phyloP scores from a whole-genome alignment of 1,284 basidiomycete species.

The Cutaneotrichosporon spelunceum region DNA sequence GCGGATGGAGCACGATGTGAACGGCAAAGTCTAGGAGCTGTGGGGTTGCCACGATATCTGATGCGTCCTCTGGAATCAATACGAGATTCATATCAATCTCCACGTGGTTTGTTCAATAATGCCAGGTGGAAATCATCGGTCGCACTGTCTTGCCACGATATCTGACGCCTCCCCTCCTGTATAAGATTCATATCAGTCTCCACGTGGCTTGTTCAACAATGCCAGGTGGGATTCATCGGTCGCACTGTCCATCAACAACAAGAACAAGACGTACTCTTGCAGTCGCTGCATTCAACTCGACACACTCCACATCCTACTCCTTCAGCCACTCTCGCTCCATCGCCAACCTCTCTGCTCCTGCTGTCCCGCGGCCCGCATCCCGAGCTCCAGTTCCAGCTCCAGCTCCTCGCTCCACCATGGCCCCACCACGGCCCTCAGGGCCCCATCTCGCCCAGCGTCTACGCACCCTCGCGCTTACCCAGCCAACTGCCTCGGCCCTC shows the following conservation, averaged over 20 bases:
- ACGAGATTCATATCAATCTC: background rate
- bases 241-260: background rate
- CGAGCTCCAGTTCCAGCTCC: no score
- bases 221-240: background rate
- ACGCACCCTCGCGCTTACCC: slow-evolving; percentile 34
- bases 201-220: background rate
- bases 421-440: slow-evolving; percentile 28
- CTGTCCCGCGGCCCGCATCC: no score
- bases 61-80: no score
- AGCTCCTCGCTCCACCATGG: slow-evolving; percentile 13
- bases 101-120: background rate
- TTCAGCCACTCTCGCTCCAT: background rate
- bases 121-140: background rate
- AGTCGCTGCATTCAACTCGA: background rate
- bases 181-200: background rate
- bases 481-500: slow-evolving; percentile 36
- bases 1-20: background rate
- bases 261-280: background rate
- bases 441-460: slow-evolving; percentile 37
- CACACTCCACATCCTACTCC: background rate
- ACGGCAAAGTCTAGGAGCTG: background rate
- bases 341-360: no score
- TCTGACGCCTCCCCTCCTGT: background rate
- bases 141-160: slow-evolving; percentile 6
- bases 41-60: slow-evolving; percentile 4